Base-by-base conservation (phyloP, 148 eudicot genomes). In the Camellia lanceoleosa region DNA sequence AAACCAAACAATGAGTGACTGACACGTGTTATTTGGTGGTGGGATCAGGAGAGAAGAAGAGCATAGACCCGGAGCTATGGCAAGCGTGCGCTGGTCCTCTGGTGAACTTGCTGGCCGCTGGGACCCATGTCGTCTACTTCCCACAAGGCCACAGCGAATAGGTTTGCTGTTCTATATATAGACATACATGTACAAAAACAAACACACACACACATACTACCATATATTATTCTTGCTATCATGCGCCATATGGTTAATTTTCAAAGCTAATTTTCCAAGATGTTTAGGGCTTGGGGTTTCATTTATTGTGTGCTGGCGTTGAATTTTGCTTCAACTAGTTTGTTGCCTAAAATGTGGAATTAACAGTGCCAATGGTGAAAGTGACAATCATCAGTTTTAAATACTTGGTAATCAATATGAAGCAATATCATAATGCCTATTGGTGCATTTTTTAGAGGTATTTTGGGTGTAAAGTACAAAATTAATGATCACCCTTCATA, bases 91-190 rank as follows among this genome's bases (percentile, higher is more conserved):
- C n/a, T n/a, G n/a, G n/a, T n/a, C n/a, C n/a, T n/a, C n/a, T n/a
- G n/a, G n/a, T n/a, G n/a, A n/a, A n/a, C n/a, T n/a, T n/a, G n/a
- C n/a, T n/a, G n/a, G n/a, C n/a, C n/a, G n/a, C n/a, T n/a, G n/a
- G n/a, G n/a, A n/a, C n/a, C n/a, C n/a, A n/a, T n/a, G n/a, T n/a
- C n/a, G n/a, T n/a, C n/a, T n/a, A n/a, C n/a, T n/a, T n/a, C n/a
- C n/a, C n/a, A n/a, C n/a, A n/a, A n/a, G n/a, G n/a, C n/a, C n/a
- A n/a, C n/a, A n/a, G n/a, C n/a, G 98, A 95, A 76, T 97, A 95
- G 96, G 98, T 95, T 68, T 46, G 30, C 55, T 78, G 3, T 0
- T 41, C n/a, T 75, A 0, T 55, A 47, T 75, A 6, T 64, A 44
- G 15, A 4, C 18, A 9, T 52, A 52, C 4, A 20, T 44, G 10